Conservation (phyloP, 2,329 filamentous ascomycete genomes). For the Cladosporium sp. region DNA sequence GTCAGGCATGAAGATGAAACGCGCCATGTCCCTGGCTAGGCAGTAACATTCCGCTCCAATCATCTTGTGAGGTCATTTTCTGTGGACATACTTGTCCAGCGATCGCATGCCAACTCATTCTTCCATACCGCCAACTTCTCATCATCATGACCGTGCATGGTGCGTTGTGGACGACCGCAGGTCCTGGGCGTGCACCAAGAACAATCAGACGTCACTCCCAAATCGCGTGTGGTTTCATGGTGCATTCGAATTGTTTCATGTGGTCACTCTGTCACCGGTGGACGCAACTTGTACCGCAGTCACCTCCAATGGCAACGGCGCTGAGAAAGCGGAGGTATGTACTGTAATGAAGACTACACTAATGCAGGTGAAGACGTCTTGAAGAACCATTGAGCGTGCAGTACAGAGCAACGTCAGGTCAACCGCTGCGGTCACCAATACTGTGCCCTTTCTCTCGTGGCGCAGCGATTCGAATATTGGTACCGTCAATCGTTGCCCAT, state of each 20-base stretch:
- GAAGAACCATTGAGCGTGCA: not conserved
- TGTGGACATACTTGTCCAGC: not conserved
- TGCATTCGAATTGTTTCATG: constrained; percentile 8
- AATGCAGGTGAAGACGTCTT: not conserved
- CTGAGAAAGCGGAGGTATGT: not conserved
- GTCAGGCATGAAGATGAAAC: constrained; percentile 7
- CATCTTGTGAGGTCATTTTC: too few species aligned
- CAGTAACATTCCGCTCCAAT: not conserved
- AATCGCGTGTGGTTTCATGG: not conserved
- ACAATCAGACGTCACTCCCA: not conserved
- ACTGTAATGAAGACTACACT: not conserved
- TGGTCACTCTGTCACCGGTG: constrained; percentile 9
- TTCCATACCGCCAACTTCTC: not conserved
- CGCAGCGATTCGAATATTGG: constrained; percentile 2
- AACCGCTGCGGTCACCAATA: not conserved
- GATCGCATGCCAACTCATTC: constrained; percentile 2
- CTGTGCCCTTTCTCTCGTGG: not conserved
- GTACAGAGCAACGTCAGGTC: not conserved
- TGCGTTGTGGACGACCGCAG: not conserved
- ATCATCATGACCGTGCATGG: not conserved
- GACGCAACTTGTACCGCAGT: not conserved
- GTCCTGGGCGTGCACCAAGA: not conserved
- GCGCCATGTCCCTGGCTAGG: constrained; percentile 1
- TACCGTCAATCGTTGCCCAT: not conserved
- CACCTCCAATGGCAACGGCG: not conserved